These are phyloP conservation scores for Teratosphaeria zuluensis DNA, from an alignment of 2,329 filamentous ascomycete genomes.

Conservation along the genomic window DNA sequence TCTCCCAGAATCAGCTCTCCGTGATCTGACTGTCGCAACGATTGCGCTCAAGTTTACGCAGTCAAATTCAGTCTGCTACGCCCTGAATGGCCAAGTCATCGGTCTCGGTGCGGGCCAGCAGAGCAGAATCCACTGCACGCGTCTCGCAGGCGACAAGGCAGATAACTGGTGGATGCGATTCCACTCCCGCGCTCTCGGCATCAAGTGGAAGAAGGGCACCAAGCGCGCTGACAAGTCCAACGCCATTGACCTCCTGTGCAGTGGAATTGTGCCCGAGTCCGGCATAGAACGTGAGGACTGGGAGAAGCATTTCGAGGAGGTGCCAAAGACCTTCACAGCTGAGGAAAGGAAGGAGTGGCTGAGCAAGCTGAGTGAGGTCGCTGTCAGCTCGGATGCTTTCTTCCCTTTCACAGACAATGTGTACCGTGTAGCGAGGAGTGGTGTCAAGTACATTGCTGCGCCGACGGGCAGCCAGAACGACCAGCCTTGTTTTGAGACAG, in stretches of 20 bases:
- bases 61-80: constrained; percentile 98
- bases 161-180: constrained; percentile 99
- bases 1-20: constrained; percentile 70
- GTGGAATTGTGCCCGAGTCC: constrained; percentile 73
- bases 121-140: constrained; percentile 96
- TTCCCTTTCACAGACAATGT: constrained; percentile 99
- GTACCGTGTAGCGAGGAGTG: constrained; percentile 78
- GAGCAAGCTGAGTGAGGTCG: constrained; percentile 66
- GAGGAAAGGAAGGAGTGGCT: constrained; percentile 85
- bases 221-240: constrained; percentile 98
- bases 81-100: constrained; percentile 83
- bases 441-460: constrained; percentile 91
- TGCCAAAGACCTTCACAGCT: constrained; percentile 69
- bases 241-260: constrained; percentile 90
- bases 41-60: constrained; percentile 98
- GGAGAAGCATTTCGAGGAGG: constrained; percentile 81
- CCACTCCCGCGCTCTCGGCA: constrained; percentile 74
- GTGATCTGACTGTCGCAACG: constrained; percentile 88
- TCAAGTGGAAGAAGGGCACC: constrained; percentile 96
- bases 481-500: constrained; percentile 70
- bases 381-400: constrained; percentile 89
- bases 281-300: constrained; percentile 80
- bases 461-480: constrained; percentile 87
- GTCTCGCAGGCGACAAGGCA: constrained; percentile 92
- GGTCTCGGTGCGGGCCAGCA: constrained; percentile 95